Base-by-base conservation (phyloP, 192 early-diverging fungal species). In the Powellomyces hirtus region DNA sequence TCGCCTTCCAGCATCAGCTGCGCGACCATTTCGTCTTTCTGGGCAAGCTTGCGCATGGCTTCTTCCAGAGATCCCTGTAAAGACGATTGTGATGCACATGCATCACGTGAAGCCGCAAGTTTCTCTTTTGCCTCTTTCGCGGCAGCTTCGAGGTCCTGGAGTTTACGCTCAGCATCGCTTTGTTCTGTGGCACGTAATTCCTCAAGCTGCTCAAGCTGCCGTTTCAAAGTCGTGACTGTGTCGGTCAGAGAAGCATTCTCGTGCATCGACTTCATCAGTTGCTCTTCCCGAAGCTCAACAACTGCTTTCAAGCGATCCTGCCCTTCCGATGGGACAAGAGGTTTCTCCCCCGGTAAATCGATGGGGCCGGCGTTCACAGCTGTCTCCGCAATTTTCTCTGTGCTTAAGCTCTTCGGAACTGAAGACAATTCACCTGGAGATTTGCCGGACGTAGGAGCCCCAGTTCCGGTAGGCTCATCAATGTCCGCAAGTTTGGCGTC, bases 1-100 rank as follows among this genome's bases (percentile, higher is more conserved):
- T 93, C 91, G 16, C 92, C 79, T 75, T 81, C 79, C 40, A 46
- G 33, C 65, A 77, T 58, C 0, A 81, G 56, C 36, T 40, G 62
- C 59, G 59, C 62, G 38, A 77, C 65, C 33, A 68, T 51, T 52
- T 77, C 73, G 37, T 81, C 79, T 27, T 74, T 70, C 20, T 77
- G 70, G 10, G 26, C 56, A 29, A 81, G 65, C 58, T 71, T 34
- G 22, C 42, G 27, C 20, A 73, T 61, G 5, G 59, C 27, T 34
- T 73, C 74, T 22, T 75, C 71, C 62, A 71, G 37, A 6, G 70
- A 64, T 8, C 24, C 37, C 45, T 73, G 70, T 11, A 75, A 44
- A 5, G 27, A 31, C 2, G 53, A 56, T 27, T 56, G 53, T 4
- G 53, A 56, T 30, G 53, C 24, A 5, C 27, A 56, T 2, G 16